Percentiles rank a stretch among this genome's conserved stretches.
phyloP scores from a whole-genome alignment of 768 basidiomycete species.

The Strobilomyces confusus region DNA sequence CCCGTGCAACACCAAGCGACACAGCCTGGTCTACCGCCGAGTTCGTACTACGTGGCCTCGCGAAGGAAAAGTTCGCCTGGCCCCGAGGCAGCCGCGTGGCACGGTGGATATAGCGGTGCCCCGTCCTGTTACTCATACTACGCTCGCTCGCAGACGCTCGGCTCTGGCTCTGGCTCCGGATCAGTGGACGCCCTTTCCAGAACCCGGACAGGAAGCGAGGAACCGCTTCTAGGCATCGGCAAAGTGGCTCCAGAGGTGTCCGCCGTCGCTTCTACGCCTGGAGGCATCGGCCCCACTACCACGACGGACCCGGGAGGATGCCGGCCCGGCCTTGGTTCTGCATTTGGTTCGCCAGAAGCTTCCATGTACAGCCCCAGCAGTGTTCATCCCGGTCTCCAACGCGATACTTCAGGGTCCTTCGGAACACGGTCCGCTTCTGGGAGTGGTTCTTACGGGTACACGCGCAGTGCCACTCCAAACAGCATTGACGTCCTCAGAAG shows the following conservation, averaged over 20 bases:
- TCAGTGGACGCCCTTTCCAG: slow-evolving; percentile 27
- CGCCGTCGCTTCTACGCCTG: neutral
- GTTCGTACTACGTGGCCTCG: slow-evolving; percentile 17
- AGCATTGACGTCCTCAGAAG: slow-evolving; percentile 27
- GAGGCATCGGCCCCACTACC: slow-evolving; percentile 6
- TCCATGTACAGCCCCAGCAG: slow-evolving; percentile 21
- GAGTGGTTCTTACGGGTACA: slow-evolving; percentile 22
- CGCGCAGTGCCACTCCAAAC: slow-evolving; percentile 25
- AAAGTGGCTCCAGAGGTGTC: slow-evolving; percentile 9
- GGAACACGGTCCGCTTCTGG: slow-evolving; percentile 19
- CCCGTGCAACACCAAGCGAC: slow-evolving; percentile 2
- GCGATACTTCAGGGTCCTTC: slow-evolving; percentile 19
- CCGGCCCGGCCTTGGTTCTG: slow-evolving; percentile 24
- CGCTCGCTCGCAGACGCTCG: slow-evolving; percentile 27
- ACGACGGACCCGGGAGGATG: slow-evolving; percentile 9
- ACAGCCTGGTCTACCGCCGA: slow-evolving; percentile 24
- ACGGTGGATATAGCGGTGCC: slow-evolving; percentile 21
- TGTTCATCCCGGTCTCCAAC: slow-evolving; percentile 2
- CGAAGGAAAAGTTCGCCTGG: slow-evolving; percentile 26
- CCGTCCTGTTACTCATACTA: slow-evolving; percentile 28
- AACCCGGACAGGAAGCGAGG: slow-evolving; percentile 30
- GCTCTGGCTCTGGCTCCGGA: slow-evolving; percentile 24
- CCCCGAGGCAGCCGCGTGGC: slow-evolving; percentile 25
- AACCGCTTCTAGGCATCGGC: slow-evolving; percentile 22
- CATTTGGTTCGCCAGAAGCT: slow-evolving; percentile 25